Evolutionary conservation across 176 grass and related monocot species (phyloP).

Genomic region (Lolium multiflorum): DNA sequence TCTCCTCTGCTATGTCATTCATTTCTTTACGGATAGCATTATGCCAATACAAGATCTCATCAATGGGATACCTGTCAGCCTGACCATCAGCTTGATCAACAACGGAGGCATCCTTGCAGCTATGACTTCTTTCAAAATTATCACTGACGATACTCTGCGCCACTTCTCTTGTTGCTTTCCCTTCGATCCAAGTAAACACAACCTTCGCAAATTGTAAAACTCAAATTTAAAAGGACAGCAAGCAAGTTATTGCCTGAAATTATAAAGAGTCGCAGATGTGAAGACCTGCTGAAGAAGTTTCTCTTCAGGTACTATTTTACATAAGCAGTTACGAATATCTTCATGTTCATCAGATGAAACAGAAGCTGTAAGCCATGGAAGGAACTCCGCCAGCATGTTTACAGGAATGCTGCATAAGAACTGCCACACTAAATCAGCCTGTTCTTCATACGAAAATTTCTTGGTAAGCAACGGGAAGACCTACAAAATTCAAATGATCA

Average conservation of each 20-base stretch:
- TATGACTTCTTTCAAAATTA: constrained; percentile 42
- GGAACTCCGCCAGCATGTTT: constrained; percentile 82
- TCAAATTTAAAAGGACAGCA: constrained; percentile 35
- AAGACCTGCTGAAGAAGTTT: constrained; percentile 95
- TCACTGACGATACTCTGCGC: constrained; percentile 7
- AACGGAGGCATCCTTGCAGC: constrained; percentile 26
- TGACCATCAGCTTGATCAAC: constrained; percentile 43
- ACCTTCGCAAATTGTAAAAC: constrained; percentile 68
- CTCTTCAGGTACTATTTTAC: constrained; percentile 92
- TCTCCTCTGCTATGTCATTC: constrained; percentile 80
- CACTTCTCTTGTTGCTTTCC: constrained; percentile 55
- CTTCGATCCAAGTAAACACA: constrained; percentile 86
- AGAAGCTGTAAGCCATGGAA: constrained; percentile 89
- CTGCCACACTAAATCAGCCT: constrained; percentile 96
- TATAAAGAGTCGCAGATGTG: constrained; percentile 27
- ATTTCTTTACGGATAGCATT: constrained; percentile 90
- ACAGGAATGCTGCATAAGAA: constrained; percentile 93
- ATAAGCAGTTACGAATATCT: constrained; percentile 75
- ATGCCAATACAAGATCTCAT: constrained; percentile 98
- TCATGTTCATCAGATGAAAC: constrained; percentile 82
- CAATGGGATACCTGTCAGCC: constrained; percentile 69
- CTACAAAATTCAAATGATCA: constrained; percentile 60
- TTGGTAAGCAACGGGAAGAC: constrained; percentile 88
- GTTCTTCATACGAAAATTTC: constrained; percentile 94
- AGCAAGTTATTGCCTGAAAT: constrained; percentile 37